Conservation (phyloP, 108 stramenopile species). For the Cyclotella choctawhatcheeana region DNA sequence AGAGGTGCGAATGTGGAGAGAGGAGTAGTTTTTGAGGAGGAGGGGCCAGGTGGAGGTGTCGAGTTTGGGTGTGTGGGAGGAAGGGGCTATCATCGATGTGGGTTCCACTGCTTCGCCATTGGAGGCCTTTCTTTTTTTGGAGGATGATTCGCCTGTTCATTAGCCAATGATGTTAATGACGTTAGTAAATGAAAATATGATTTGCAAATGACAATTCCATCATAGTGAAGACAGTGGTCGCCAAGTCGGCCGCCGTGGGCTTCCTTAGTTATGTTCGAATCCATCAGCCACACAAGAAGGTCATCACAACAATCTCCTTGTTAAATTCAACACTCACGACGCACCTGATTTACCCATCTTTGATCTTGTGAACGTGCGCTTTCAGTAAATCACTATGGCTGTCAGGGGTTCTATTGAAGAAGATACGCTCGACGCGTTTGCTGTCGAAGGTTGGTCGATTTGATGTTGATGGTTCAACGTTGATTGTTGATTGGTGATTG, state of each 20-base stretch:
- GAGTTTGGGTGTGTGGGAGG: constrained; percentile 83
- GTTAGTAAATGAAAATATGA: background rate
- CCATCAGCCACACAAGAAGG: constrained; percentile 1
- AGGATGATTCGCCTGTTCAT: constrained; percentile 47
- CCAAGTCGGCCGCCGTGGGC: background rate
- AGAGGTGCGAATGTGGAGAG: constrained; percentile 96
- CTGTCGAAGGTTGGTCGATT: too few relatives aligned
- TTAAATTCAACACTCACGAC: background rate
- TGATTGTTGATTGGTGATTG: too few relatives aligned
- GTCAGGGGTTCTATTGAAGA: too few relatives aligned
- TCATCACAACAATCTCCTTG: background rate
- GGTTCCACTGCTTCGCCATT: constrained; percentile 51
- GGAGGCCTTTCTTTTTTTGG: constrained; percentile 79
- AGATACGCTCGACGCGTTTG: too few relatives aligned
- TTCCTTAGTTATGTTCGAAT: background rate
- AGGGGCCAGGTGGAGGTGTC: constrained; percentile 98
- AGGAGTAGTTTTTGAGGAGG: constrained; percentile 96
- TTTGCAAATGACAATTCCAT: too few relatives aligned
- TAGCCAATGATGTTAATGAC: background rate
- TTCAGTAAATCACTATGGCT: too few relatives aligned
- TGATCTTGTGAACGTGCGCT: too few relatives aligned
- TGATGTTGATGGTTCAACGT: too few relatives aligned
- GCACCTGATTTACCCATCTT: constrained; percentile 43
- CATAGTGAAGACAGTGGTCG: background rate
- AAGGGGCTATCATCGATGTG: constrained; percentile 81